A percentile compares a stretch with the other conserved stretches of the same genome.
Conservation (phyloP, 352 stramenopile species). For the Globisporangium radiosum region DNA sequence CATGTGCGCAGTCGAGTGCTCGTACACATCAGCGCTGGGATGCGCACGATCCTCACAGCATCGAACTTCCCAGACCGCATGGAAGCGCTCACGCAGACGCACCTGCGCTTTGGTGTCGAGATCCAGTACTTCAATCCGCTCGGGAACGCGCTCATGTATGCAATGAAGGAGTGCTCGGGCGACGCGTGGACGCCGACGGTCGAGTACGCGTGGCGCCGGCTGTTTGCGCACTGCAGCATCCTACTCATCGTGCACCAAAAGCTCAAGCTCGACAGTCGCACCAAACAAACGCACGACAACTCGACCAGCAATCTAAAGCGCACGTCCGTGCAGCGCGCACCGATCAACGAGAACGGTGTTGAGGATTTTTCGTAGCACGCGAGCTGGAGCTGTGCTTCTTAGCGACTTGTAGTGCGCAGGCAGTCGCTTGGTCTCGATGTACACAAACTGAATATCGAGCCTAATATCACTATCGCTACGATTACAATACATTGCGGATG, state of each 20-base stretch:
- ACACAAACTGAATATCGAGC: too few relatives aligned
- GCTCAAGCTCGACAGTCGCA: neutral
- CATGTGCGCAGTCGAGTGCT: slow-evolving; percentile 79
- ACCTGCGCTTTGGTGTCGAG: slow-evolving; percentile 82
- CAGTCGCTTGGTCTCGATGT: too few relatives aligned
- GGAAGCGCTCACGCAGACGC: slow-evolving; percentile 57
- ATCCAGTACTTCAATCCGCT: slow-evolving; percentile 86
- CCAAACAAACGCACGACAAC: too few relatives aligned
- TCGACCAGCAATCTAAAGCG: neutral
- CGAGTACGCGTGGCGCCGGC: slow-evolving; percentile 30
- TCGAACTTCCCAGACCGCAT: slow-evolving; percentile 68
- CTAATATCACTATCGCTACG: too few relatives aligned
- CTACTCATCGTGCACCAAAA: slow-evolving; percentile 25
- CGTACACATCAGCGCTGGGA: slow-evolving; percentile 77
- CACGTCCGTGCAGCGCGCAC: neutral
- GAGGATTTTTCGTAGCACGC: slow-evolving; percentile 1
- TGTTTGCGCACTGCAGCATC: slow-evolving; percentile 34
- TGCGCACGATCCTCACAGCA: slow-evolving; percentile 28
- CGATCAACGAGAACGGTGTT: slow-evolving; percentile 6
- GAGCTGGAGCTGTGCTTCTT: neutral
- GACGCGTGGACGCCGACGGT: slow-evolving; percentile 29
- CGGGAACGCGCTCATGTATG: slow-evolving; percentile 76
- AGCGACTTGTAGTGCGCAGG: neutral
- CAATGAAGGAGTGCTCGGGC: slow-evolving; percentile 52
- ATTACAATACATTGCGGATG: too few relatives aligned